A percentile compares a stretch with the other conserved stretches of the same genome.
phyloP scores from a whole-genome alignment of 768 basidiomycete species.

The Infundibulicybe gibba region DNA sequence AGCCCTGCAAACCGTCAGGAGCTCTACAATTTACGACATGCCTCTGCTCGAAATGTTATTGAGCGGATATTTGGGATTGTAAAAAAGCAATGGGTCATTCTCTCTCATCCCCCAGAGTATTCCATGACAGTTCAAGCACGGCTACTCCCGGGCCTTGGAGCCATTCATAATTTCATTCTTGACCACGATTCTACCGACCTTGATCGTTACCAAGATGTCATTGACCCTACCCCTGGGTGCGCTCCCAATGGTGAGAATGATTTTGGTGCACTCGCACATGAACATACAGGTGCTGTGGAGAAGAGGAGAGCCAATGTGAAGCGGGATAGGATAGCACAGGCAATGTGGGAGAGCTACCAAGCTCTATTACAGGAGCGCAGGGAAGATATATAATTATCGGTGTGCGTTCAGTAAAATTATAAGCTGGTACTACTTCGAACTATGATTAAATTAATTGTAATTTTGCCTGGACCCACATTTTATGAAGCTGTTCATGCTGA shows the following conservation, averaged over 20 bases:
- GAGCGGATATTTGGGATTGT: slow-evolving; percentile 24
- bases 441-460: too few species aligned
- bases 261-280: not conserved
- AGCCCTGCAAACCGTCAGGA: slow-evolving; percentile 18
- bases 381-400: too few species aligned
- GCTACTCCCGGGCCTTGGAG: slow-evolving; percentile 16
- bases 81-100: slow-evolving; percentile 14
- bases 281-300: too few species aligned
- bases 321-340: too few species aligned
- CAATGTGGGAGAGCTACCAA: too few species aligned
- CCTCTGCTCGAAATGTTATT: slow-evolving; percentile 19
- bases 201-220: slow-evolving; percentile 6
- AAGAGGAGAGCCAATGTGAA: too few species aligned
- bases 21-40: slow-evolving; percentile 21
- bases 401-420: too few species aligned
- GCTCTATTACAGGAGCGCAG: too few species aligned
- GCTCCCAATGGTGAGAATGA: too few species aligned
- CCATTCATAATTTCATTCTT: slow-evolving; percentile 25
- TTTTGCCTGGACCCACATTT: not conserved
- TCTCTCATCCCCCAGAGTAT: slow-evolving; percentile 14
- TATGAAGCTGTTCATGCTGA: not conserved
- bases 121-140: slow-evolving; percentile 18
- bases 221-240: slow-evolving; percentile 1
- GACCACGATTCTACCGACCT: slow-evolving; percentile 22
- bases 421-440: too few species aligned